Conservation (phyloP, 2,329 filamentous ascomycete species). For the Claviceps cyperi region DNA sequence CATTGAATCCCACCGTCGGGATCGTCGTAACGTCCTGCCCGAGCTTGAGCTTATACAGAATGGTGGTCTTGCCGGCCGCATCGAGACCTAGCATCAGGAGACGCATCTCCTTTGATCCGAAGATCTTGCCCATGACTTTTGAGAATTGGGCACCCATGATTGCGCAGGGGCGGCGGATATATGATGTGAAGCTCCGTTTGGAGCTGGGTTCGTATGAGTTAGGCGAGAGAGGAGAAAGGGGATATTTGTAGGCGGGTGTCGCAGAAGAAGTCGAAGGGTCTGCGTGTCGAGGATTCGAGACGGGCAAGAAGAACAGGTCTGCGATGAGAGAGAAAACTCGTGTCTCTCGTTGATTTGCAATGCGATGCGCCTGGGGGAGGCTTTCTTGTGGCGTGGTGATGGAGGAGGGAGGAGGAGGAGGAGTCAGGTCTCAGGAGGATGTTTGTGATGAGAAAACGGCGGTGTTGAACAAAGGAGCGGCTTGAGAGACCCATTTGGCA, state of each 20-base stretch:
- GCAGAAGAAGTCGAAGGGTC: background rate
- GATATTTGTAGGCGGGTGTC: background rate
- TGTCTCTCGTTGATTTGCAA: too few relatives aligned
- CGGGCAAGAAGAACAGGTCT: too few relatives aligned
- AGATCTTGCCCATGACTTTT: conserved; percentile 97
- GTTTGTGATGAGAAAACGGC: background rate
- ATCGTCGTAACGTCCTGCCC: conserved; percentile 99
- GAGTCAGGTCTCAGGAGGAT: background rate
- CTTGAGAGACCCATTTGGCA: background rate
- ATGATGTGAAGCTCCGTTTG: too few relatives aligned
- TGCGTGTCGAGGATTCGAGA: too few relatives aligned
- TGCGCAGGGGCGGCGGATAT: background rate
- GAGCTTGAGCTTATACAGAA: conserved; percentile 99
- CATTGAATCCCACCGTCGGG: conserved; percentile 99
- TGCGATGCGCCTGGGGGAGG: too few relatives aligned
- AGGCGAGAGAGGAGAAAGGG: background rate
- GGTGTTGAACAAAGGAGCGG: background rate
- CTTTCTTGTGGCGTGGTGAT: too few relatives aligned
- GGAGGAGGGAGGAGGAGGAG: too few relatives aligned
- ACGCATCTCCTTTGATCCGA: conserved; percentile 99
- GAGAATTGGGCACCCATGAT: conserved; percentile 83
- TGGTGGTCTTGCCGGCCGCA: conserved; percentile 98
- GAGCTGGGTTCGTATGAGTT: background rate
- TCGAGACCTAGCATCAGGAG: conserved; percentile 99
- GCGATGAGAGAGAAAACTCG: too few relatives aligned